Conservation (phyloP, 805 yeast species). For the Teunomyces aglyptinius region DNA sequence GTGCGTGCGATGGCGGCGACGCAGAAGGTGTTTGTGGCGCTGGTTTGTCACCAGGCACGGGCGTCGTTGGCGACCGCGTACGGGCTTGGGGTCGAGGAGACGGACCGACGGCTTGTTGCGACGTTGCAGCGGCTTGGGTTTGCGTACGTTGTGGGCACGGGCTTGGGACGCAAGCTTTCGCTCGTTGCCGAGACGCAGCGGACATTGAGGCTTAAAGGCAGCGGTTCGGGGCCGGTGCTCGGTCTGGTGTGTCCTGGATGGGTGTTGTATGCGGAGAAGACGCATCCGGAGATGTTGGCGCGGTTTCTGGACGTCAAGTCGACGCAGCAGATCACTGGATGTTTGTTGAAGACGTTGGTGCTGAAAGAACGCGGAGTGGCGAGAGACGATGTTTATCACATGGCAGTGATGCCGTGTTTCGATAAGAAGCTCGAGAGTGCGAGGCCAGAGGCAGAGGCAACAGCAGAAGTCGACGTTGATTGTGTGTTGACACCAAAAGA, state of each 20-base stretch:
- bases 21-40: conserved; percentile 57
- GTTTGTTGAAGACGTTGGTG: conserved; percentile 57
- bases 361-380: conserved; percentile 27
- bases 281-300: conserved; percentile 82
- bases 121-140: conserved; percentile 64
- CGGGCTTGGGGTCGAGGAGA: conserved; percentile 46
- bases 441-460: conserved; percentile 44
- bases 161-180: conserved; percentile 72
- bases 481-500: conserved; percentile 94
- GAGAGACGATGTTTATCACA: conserved; percentile 60
- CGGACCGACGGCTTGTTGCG: conserved; percentile 59
- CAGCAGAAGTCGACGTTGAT: conserved; percentile 83
- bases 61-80: conserved; percentile 76
- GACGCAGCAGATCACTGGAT: conserved; percentile 92
- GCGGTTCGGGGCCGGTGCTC: conserved; percentile 48
- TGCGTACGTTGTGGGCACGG: conserved; percentile 75
- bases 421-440: conserved; percentile 96
- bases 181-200: conserved; percentile 42
- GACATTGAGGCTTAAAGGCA: conserved; percentile 44
- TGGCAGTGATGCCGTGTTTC: conserved; percentile 94
- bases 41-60: conserved; percentile 83
- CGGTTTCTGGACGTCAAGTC: conserved; percentile 73
- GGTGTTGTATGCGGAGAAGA: conserved; percentile 93
- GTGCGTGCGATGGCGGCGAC: conserved; percentile 48
- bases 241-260: conserved; percentile 92